These are phyloP conservation scores for Pyrenochaeta sp. DNA, from an alignment of 2,329 filamentous ascomycete genomes.

Conservation along the genomic window DNA sequence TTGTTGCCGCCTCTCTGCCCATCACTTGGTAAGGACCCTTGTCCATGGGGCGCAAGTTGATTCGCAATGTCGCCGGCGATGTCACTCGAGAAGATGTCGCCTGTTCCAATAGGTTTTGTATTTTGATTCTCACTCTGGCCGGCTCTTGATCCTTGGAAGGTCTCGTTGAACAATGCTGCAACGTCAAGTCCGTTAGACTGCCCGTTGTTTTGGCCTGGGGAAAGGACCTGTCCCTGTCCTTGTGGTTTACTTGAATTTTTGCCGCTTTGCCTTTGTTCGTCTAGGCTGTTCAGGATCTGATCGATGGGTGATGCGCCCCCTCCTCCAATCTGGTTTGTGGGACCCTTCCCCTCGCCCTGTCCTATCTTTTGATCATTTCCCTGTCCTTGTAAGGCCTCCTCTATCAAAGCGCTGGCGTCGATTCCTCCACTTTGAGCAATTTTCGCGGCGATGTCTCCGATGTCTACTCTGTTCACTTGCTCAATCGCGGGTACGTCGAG, in stretches of 20 bases:
- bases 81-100: constrained; percentile 11
- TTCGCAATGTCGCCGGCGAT: constrained; percentile 12
- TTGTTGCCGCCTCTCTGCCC: constrained; percentile 9
- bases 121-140: background rate
- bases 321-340: constrained; percentile 29
- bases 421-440: constrained; percentile 23
- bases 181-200: constrained; percentile 14
- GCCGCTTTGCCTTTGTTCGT: constrained; percentile 16
- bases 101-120: background rate
- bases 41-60: constrained; percentile 13
- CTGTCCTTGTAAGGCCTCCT: constrained; percentile 20
- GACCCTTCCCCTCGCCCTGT: constrained; percentile 15
- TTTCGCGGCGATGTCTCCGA: constrained; percentile 17
- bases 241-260: constrained; percentile 15
- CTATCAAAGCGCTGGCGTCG: constrained; percentile 27
- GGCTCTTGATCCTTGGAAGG: constrained; percentile 1
- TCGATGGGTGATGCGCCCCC: constrained; percentile 17
- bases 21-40: constrained; percentile 17
- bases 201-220: constrained; percentile 4
- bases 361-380: constrained; percentile 9
- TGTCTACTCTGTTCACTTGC: constrained; percentile 15
- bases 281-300: constrained; percentile 16
- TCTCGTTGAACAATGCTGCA: constrained; percentile 12
- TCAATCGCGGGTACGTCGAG: constrained; percentile 14
- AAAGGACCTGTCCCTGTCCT: constrained; percentile 11